Conservation (phyloP, 768 basidiomycete species). For the Kwoniella newhampshirensis region DNA sequence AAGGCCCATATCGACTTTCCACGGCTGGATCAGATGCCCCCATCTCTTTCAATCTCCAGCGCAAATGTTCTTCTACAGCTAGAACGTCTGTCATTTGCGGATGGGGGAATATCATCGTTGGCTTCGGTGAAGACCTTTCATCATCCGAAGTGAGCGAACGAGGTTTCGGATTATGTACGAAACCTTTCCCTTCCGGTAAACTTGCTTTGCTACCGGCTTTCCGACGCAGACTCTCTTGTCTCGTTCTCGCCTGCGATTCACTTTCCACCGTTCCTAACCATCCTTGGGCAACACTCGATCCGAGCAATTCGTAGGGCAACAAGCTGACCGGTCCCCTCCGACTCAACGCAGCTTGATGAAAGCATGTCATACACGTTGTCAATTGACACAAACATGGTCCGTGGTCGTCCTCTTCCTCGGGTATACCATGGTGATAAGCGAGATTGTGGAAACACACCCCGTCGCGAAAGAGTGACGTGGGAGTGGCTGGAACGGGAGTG, state of each 20-base stretch:
- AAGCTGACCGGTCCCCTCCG: conserved; percentile 32
- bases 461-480: conserved; percentile 27
- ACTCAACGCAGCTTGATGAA: conserved; percentile 23
- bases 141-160: too few relatives aligned
- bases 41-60: conserved; percentile 52
- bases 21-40: conserved; percentile 49
- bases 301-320: conserved; percentile 32
- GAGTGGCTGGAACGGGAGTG: conserved; percentile 5
- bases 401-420: conserved; percentile 45
- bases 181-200: conserved; percentile 38
- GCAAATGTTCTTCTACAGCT: conserved; percentile 52
- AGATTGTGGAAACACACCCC: conserved; percentile 51
- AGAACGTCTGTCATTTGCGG: conserved; percentile 53
- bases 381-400: conserved; percentile 44
- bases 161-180: conserved; percentile 33
- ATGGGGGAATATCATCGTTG: conserved; percentile 45
- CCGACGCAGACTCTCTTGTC: conserved; percentile 16
- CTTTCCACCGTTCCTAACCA: conserved; percentile 37
- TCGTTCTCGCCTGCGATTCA: conserved; percentile 24
- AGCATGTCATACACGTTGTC: conserved; percentile 41
- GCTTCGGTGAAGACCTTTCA: conserved; percentile 13
- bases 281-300: conserved; percentile 21
- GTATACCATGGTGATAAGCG: conserved; percentile 42
- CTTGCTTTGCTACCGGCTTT: not conserved
- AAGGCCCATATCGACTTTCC: conserved; percentile 45